Evolutionary conservation across 2,329 filamentous ascomycete species (phyloP).

Genomic region (Chrysosporium queenslandicum): DNA sequence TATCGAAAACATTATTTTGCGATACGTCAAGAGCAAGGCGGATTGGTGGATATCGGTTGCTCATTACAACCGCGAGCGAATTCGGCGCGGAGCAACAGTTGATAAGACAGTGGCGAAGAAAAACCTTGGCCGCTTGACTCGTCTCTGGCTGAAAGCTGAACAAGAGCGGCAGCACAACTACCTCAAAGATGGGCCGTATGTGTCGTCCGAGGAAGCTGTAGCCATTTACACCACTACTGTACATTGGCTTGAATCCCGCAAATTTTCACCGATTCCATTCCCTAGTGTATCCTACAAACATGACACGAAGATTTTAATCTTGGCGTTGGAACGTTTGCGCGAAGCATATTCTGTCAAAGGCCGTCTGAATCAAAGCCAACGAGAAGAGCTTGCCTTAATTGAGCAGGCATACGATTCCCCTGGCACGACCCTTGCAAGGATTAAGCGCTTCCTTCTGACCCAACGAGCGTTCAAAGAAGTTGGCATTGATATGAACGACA

Average conservation of each 20-base stretch:
- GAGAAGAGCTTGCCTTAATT: conserved; percentile 90
- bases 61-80: conserved; percentile 96
- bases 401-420: conserved; percentile 98
- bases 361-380: conserved; percentile 89
- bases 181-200: conserved; percentile 97
- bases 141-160: conserved; percentile 94
- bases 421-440: conserved; percentile 86
- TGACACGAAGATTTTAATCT: conserved; percentile 95
- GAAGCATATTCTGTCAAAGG: conserved; percentile 98
- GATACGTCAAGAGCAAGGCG: conserved; percentile 97
- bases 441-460: conserved; percentile 94
- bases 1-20: conserved; percentile 96
- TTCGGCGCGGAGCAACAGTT: conserved; percentile 88
- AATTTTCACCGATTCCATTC: conserved; percentile 97
- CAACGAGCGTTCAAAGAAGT: conserved; percentile 99
- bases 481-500: conserved; percentile 99
- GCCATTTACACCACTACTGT: conserved; percentile 98
- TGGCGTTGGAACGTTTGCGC: conserved; percentile 82
- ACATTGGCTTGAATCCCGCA: conserved; percentile 95
- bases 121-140: conserved; percentile 87
- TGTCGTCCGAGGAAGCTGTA: conserved; percentile 95
- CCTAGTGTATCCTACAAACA: conserved; percentile 99
- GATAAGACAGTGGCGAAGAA: conserved; percentile 99
- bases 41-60: conserved; percentile 99
- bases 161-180: conserved; percentile 99